A percentile compares a stretch with the other conserved stretches of the same genome.
phyloP scores from a whole-genome alignment of 305 asterid species.

The Rubia tinctorum region DNA sequence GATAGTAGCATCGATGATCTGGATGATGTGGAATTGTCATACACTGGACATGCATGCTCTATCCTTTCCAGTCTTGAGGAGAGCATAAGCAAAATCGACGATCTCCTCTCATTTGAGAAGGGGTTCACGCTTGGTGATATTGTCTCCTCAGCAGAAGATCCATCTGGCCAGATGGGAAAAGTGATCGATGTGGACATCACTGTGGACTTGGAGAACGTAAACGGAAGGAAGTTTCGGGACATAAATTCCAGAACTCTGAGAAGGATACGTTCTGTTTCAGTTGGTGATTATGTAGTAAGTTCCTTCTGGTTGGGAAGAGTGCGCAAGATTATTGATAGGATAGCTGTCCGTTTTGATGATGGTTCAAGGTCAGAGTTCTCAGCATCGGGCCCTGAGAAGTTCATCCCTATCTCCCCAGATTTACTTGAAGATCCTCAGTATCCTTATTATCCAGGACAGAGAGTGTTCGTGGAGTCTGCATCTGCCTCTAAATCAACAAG shows the following conservation, averaged over 20 bases:
- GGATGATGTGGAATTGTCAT: slow-evolving; percentile 67
- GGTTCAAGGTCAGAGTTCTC: slow-evolving; percentile 55
- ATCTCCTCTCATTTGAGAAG: slow-evolving; percentile 84
- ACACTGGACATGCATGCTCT: slow-evolving; percentile 65
- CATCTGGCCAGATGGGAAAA: slow-evolving; percentile 71
- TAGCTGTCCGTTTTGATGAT: slow-evolving; percentile 62
- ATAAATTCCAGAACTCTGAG: slow-evolving; percentile 43
- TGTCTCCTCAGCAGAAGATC: slow-evolving; percentile 64
- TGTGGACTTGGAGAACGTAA: slow-evolving; percentile 67
- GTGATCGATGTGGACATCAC: slow-evolving; percentile 54
- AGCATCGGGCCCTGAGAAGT: slow-evolving; percentile 47
- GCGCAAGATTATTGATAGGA: slow-evolving; percentile 51
- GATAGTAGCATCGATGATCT: slow-evolving; percentile 73
- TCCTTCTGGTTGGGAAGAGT: slow-evolving; percentile 93
- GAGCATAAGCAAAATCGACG: slow-evolving; percentile 71
- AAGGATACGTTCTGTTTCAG: slow-evolving; percentile 56
- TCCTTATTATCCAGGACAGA: slow-evolving; percentile 84
- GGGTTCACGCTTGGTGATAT: slow-evolving; percentile 61
- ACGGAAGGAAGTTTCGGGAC: slow-evolving; percentile 49
- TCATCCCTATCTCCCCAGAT: slow-evolving; percentile 57
- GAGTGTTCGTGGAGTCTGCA: slow-evolving; percentile 52
- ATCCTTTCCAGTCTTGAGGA: slow-evolving; percentile 88
- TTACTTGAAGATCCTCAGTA: slow-evolving; percentile 71
- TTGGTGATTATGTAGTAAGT: slow-evolving; percentile 55
- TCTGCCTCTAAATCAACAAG: slow-evolving; percentile 40